Percentiles rank a stretch among this genome's conserved stretches.
Evolutionary conservation across 805 yeast genomes (phyloP).

Genomic region (Candida morakotiae): DNA sequence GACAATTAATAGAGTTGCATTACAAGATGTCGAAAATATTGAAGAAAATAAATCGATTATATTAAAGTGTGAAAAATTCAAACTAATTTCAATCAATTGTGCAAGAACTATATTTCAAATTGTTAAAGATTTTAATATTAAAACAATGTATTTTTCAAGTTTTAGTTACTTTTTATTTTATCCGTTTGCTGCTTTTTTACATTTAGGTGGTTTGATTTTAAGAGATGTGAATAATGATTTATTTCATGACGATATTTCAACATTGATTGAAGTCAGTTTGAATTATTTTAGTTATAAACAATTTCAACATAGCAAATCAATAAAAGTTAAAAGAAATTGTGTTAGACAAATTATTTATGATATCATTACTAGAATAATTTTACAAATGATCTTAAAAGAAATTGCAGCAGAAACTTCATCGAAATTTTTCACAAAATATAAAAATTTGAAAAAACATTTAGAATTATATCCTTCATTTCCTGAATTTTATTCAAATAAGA

Average conservation of each 20-base stretch:
- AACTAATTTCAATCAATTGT: slow-evolving; percentile 26
- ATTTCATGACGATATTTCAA: slow-evolving; percentile 4
- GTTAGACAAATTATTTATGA: slow-evolving; percentile 5
- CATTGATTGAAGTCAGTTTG: slow-evolving; percentile 19
- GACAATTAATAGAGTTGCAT: slow-evolving; percentile 35
- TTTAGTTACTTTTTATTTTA: slow-evolving; percentile 28
- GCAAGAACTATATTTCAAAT: slow-evolving; percentile 34
- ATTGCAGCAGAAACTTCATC: background rate
- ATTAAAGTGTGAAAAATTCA: slow-evolving; percentile 16
- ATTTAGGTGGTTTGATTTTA: slow-evolving; percentile 23
- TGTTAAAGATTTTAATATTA: slow-evolving; percentile 16
- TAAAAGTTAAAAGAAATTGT: slow-evolving; percentile 2
- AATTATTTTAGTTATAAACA: slow-evolving; percentile 4
- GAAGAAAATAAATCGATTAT: background rate
- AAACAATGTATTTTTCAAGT: slow-evolving; percentile 17
- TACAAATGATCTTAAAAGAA: slow-evolving; percentile 13
- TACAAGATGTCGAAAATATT: slow-evolving; percentile 10
- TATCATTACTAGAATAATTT: slow-evolving; percentile 12
- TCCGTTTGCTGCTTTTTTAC: slow-evolving; percentile 29
- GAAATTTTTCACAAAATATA: background rate
- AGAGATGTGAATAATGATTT: slow-evolving; percentile 7
- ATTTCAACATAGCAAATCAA: background rate
- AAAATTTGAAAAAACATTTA: slow-evolving; percentile 3
- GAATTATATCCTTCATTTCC: background rate
- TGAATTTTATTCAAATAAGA: slow-evolving; percentile 1